Base-by-base conservation (phyloP, 805 yeast species). In the Yamadazyma insecticola region DNA sequence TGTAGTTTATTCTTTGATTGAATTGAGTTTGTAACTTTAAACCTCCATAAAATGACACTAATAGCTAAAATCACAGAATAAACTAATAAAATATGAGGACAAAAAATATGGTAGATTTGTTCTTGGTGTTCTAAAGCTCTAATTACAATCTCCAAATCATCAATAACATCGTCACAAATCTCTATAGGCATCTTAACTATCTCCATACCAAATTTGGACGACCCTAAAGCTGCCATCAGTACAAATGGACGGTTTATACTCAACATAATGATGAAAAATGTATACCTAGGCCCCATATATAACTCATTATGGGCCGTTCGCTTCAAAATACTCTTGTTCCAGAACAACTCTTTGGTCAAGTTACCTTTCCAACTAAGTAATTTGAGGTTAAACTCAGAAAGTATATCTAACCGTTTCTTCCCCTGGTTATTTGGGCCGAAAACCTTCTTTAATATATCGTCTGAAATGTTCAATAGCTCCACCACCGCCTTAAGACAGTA, bases 131-230 rank as follows among this genome's bases (percentile, higher is more conserved):
- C 14, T 10, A 37, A 21, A 4, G 33, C 30, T 12, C 21, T 27
- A 6, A 37, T 30, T 13, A 34, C 32, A 13, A 37, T 33, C 14
- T 33, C 38, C 18, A 37, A 14, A 20, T 37, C 38, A 21, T 33
- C 33, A n/a, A 37, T 31, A 11, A 34, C 37, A 25, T 33, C 35
- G 18, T 37, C 35, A 37, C 41, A 37, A 8, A 34, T 34, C 21
- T 22, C 15, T 4, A 34, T 22, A 13, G 41, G 35, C 4, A 13
- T 13, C 15, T 27, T 23, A 13, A 22, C 32, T n/a, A 24, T 13
- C 6, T 34, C 34, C 2, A 27, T 19, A 13, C 15, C 23, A 8
- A 19, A 17, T 14, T 33, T 33, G 3, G 32, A 28, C 7, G 36
- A 19, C 4, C 32, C 29, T n/a, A 33, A 17, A 5, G 37, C 29